phyloP scores from a whole-genome alignment of 2,329 filamentous ascomycete genomes.

The Alternaria sp. region DNA sequence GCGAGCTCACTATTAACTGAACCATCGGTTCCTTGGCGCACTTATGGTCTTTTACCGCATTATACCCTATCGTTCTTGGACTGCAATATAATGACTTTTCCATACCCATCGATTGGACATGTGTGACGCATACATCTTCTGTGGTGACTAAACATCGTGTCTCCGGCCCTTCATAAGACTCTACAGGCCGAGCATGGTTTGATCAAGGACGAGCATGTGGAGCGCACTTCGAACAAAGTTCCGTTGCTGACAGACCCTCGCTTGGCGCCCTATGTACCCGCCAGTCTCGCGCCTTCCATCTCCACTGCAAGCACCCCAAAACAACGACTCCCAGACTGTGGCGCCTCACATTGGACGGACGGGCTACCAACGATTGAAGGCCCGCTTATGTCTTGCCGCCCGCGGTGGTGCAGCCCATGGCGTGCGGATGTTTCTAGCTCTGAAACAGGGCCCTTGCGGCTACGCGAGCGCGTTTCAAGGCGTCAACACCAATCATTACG shows the following conservation, averaged over 20 bases:
- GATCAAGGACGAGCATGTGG: constrained; percentile 5
- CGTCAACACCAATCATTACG: constrained; percentile 44
- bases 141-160: not conserved
- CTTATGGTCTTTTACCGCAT: not conserved
- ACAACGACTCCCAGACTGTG: constrained; percentile 4
- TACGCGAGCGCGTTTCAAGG: constrained; percentile 35
- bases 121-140: not conserved
- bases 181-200: not conserved
- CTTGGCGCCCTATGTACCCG: constrained; percentile 8
- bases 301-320: not conserved
- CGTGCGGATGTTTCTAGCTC: constrained; percentile 31
- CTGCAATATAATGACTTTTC: not conserved
- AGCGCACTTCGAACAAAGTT: constrained; percentile 4
- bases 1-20: constrained; percentile 19
- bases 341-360: constrained; percentile 16
- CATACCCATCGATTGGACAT: not conserved
- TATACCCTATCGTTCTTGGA: constrained; percentile 1
- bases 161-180: not conserved
- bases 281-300: not conserved
- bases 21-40: not conserved
- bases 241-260: not conserved
- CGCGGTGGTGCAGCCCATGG: constrained; percentile 28
- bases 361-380: constrained; percentile 25
- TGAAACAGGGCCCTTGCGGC: constrained; percentile 40
- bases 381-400: constrained; percentile 36